Conservation (phyloP, 2,329 filamentous ascomycete species). For the Torrubiellomyces zombiae region DNA sequence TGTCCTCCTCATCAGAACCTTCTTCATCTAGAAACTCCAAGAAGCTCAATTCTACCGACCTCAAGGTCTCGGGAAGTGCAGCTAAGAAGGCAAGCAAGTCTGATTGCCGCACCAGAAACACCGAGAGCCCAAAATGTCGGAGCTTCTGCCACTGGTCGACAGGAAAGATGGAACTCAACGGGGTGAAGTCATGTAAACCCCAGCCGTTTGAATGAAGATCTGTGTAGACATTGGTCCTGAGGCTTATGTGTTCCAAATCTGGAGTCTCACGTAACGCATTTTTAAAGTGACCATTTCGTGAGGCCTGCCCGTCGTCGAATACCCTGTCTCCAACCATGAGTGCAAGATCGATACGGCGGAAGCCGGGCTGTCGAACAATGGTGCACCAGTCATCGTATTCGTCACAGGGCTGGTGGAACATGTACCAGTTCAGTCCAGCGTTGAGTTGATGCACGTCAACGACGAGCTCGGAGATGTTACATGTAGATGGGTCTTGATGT, state of each 20-base stretch:
- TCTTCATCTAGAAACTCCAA: constrained; percentile 12
- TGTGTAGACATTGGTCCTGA: constrained; percentile 8
- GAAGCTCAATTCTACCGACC: constrained; percentile 17
- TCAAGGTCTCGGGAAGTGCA: constrained; percentile 11
- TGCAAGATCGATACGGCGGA: constrained; percentile 1
- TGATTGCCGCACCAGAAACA: constrained; percentile 9
- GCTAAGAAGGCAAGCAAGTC: constrained; percentile 13
- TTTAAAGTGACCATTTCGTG: neutral
- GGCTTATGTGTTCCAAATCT: constrained; percentile 9
- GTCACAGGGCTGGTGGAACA: constrained; percentile 11
- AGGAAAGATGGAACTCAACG: constrained; percentile 14
- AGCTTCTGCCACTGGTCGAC: constrained; percentile 12
- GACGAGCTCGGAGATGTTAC: constrained; percentile 16
- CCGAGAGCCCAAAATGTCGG: constrained; percentile 14
- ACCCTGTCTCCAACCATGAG: neutral
- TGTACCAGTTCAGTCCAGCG: constrained; percentile 14
- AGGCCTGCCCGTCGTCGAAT: neutral
- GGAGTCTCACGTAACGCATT: constrained; percentile 6
- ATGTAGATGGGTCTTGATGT: constrained; percentile 10
- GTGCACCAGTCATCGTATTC: constrained; percentile 11
- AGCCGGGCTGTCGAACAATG: constrained; percentile 4
- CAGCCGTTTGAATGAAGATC: neutral
- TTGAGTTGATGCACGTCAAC: constrained; percentile 13
- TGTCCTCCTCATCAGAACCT: no score
- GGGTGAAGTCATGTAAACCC: constrained; percentile 3